phyloP scores from a whole-genome alignment of 2,329 filamentous ascomycete species.

The Trichoderma atrobrunneum region DNA sequence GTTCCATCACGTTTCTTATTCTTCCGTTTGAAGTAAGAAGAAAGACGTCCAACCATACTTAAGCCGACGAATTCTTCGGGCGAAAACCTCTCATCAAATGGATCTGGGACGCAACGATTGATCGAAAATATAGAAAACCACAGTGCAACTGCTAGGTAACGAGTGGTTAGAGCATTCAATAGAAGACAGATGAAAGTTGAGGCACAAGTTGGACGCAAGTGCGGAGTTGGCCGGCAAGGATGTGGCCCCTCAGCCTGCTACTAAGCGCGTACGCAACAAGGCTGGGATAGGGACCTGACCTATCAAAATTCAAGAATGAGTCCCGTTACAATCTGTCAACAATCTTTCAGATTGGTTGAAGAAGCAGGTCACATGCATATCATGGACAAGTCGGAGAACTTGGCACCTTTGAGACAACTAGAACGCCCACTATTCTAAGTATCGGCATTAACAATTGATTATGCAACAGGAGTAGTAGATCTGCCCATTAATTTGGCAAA shows the following conservation, averaged over 20 bases:
- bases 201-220: not conserved
- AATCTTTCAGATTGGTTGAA: not conserved
- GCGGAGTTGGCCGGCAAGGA: not conserved
- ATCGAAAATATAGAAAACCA: not conserved
- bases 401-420: not conserved
- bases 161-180: too few relatives aligned
- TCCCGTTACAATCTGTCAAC: too few relatives aligned
- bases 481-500: too few relatives aligned
- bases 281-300: not conserved
- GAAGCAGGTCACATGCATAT: not conserved
- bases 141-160: not conserved
- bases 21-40: not conserved
- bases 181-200: not conserved
- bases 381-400: not conserved
- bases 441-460: not conserved
- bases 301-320: not conserved
- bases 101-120: not conserved
- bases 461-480: too few relatives aligned
- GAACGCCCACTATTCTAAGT: not conserved
- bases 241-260: not conserved
- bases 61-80: not conserved
- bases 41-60: not conserved
- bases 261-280: not conserved
- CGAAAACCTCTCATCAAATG: not conserved
- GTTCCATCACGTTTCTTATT: not conserved